These are phyloP conservation scores for Coemansia sp. DNA, from an alignment of 192 early-diverging fungal species.

Conservation along the genomic window DNA sequence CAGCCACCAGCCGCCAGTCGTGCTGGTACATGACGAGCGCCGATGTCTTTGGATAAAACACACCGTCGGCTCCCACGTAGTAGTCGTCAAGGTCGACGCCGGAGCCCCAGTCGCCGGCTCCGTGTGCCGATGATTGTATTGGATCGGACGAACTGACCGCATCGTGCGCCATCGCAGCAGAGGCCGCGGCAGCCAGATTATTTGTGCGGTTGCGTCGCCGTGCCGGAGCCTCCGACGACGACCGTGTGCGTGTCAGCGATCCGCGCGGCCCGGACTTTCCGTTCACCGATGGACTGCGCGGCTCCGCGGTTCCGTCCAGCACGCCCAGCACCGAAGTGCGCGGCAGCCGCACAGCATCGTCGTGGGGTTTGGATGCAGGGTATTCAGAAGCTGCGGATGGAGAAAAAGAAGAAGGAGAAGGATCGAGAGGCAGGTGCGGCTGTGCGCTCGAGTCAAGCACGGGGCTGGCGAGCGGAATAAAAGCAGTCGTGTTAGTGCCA, in stretches of 20 bases:
- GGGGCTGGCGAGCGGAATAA: constrained; percentile 18
- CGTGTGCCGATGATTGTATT: constrained; percentile 6
- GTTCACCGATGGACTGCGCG: constrained; percentile 15
- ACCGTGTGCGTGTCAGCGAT: constrained; percentile 43
- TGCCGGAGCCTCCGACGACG: constrained; percentile 41
- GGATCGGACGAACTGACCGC: neutral
- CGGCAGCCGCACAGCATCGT: constrained; percentile 18
- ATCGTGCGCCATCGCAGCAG: constrained; percentile 1
- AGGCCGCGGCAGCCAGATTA: neutral
- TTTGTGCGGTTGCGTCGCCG: constrained; percentile 11
- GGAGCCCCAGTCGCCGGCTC: constrained; percentile 24
- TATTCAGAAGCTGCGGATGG: neutral
- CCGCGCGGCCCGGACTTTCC: constrained; percentile 3
- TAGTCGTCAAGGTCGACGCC: constrained; percentile 47
- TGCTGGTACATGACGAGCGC: constrained; percentile 64
- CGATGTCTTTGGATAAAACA: constrained; percentile 49
- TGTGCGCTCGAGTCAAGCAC: neutral
- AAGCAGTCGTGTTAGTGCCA: constrained; percentile 4
- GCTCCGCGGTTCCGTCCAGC: constrained; percentile 47
- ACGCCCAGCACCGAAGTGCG: constrained; percentile 41
- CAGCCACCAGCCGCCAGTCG: constrained; percentile 83
- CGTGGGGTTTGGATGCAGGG: neutral
- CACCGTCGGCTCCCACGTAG: constrained; percentile 51
- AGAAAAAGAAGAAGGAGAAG: neutral
- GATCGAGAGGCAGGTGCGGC: neutral